Conservation (phyloP, 2,329 filamentous ascomycete species). For the Epichloe gansuensis region DNA sequence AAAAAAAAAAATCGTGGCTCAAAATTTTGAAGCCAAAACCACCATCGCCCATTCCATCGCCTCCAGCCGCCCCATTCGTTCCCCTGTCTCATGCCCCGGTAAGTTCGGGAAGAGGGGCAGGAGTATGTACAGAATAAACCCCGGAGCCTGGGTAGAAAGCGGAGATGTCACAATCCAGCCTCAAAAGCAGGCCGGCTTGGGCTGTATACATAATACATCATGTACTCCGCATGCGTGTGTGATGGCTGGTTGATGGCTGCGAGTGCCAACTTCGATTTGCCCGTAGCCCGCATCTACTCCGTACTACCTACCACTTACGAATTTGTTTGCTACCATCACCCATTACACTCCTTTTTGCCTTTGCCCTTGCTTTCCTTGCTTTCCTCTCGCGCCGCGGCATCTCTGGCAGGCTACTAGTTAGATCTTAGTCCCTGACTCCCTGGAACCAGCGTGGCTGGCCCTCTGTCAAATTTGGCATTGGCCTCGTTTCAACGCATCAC, state of each 20-base stretch:
- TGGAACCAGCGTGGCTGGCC: background rate
- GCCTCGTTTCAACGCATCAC: background rate
- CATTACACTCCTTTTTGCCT: background rate
- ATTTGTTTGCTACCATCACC: background rate
- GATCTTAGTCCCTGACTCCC: background rate
- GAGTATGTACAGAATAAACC: background rate
- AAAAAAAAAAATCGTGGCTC: background rate
- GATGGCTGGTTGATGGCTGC: background rate
- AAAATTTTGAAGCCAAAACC: background rate
- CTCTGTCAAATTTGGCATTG: background rate
- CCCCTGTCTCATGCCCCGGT: slow-evolving; percentile 1
- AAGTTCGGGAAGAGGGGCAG: slow-evolving; percentile 2
- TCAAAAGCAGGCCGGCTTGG: background rate
- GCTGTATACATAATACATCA: background rate
- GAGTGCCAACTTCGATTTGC: background rate
- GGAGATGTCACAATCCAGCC: background rate
- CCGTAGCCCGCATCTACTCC: background rate
- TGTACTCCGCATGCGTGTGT: background rate
- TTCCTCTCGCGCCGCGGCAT: background rate
- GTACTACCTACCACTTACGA: background rate
- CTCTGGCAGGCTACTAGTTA: background rate
- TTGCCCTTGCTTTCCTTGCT: background rate
- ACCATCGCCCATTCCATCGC: background rate
- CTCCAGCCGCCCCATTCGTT: background rate
- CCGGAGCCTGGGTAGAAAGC: background rate